Evolutionary conservation across 257 asterid genomes (phyloP).

Genomic region (Leonotis leonurus): DNA sequence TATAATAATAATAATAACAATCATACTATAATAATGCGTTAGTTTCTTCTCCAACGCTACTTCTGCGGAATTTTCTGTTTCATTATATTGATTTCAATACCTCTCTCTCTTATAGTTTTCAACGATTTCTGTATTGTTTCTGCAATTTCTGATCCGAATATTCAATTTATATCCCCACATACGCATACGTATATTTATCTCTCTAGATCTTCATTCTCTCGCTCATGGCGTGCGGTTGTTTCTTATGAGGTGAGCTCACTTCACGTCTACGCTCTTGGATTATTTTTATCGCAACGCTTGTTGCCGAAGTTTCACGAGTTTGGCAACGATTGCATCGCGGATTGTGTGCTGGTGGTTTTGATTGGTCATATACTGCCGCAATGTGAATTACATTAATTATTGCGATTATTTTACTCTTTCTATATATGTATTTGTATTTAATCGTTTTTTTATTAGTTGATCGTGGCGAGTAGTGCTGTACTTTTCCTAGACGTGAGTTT

Average conservation of each 20-base stretch:
- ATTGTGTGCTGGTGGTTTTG: conserved; percentile 4
- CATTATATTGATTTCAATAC: conserved; percentile 14
- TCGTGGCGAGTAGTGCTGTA: conserved; percentile 2
- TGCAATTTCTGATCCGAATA: conserved; percentile 37
- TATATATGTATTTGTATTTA: neutral
- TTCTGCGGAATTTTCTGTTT: conserved; percentile 55
- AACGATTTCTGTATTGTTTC: conserved; percentile 33
- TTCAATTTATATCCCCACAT: conserved; percentile 22
- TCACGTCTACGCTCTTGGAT: conserved; percentile 18
- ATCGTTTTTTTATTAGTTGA: neutral
- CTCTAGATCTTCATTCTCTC: conserved; percentile 30
- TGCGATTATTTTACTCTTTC: neutral
- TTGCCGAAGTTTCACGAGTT: neutral
- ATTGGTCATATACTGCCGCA: neutral
- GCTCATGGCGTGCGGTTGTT: conserved; percentile 23
- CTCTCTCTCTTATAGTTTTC: too few relatives aligned
- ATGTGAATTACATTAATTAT: neutral
- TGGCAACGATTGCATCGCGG: neutral
- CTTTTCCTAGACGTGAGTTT: conserved; percentile 4
- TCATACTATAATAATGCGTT: conserved; percentile 24
- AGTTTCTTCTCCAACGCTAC: conserved; percentile 64
- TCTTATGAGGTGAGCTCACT: conserved; percentile 23
- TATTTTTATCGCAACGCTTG: too few relatives aligned
- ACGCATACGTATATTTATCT: conserved; percentile 12
- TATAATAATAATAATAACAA: too few relatives aligned